Base-by-base conservation (phyloP, 2,329 filamentous ascomycete genomes). In the Colletotrichum liaoningense region DNA sequence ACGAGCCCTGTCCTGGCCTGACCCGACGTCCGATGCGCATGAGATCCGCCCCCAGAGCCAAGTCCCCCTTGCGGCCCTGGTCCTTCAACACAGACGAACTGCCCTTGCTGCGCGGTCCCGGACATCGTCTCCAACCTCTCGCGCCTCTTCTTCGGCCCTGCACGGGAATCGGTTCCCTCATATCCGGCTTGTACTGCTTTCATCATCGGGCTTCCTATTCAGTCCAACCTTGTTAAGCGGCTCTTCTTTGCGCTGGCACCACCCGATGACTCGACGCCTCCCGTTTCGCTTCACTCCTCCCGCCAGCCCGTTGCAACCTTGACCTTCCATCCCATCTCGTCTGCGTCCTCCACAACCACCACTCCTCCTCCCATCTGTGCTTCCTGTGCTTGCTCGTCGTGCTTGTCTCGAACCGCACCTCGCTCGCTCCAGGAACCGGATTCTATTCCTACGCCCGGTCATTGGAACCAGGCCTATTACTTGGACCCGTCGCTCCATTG, bases 21-120 rank as follows among this genome's bases (percentile, higher is more conserved):
- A 60, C 67, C 69, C 66, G 66, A 69, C 66, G 64, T 72, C 65
- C 69, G 64, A 72, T 69, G 69, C 69, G 67, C 70, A 69, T 65
- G 60, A 70, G 70, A 70, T 70, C 70, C 70, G 67, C 67, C 67
- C 67, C 70, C 70, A 73, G 70, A 73, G 67, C 70, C 67, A 65
- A 73, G 70, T 70, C 56, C 59, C 60, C 60, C 67, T 62, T 73
- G 56, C 67, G 55, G 60, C 70, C 67, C 60, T 65, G 54, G 70
- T 62, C 70, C 3, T 54, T 56, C 26, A 64, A 35, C 55, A 55
- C 67, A 59, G 60, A 49, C 60, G 69, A 58, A 56, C 60, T 73
- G 55, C 70, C 70, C 60, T 73, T 63, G 55, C 55, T 60, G 70
- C 66, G 58, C 67, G 26, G 60, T 57, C 33, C 67, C 56, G 60